Conservation (phyloP, 31 red algal species). For the Pterothamnion heteromorphum region DNA sequence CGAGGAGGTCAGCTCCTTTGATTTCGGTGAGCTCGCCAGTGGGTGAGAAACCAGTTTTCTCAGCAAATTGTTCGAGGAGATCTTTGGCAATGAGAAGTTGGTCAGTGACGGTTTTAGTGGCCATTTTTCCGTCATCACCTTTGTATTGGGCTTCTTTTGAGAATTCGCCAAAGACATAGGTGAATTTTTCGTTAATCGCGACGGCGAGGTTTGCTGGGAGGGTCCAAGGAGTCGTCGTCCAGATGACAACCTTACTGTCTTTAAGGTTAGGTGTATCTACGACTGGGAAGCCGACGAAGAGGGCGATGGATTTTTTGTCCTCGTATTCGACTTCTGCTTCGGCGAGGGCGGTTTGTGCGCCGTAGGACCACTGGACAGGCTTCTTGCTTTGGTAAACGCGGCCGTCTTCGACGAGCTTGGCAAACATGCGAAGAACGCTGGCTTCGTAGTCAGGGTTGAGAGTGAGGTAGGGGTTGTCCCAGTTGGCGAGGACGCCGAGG, state of each 20-base stretch:
- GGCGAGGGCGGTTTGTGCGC: slow-evolving; percentile 82
- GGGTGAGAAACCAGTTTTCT: background rate
- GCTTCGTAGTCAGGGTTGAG: slow-evolving; percentile 91
- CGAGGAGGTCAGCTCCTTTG: background rate
- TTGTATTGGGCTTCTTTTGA: no score
- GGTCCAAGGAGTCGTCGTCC: slow-evolving; percentile 99
- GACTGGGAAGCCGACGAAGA: slow-evolving; percentile 34
- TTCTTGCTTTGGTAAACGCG: slow-evolving; percentile 93
- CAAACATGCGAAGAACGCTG: slow-evolving; percentile 90
- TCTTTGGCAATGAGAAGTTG: background rate
- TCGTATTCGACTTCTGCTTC: slow-evolving; percentile 98
- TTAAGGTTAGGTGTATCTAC: slow-evolving; percentile 18
- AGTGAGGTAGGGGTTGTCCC: slow-evolving; percentile 94
- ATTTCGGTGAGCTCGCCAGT: background rate
- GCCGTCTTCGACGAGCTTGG: slow-evolving; percentile 78
- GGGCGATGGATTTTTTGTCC: slow-evolving; percentile 83
- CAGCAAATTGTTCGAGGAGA: background rate
- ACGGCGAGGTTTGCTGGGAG: slow-evolving; percentile 95
- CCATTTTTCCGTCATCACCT: no score
- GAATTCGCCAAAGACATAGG: slow-evolving; percentile 74
- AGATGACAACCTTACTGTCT: slow-evolving; percentile 64
- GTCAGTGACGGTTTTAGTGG: no score
- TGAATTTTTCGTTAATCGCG: slow-evolving; percentile 71
- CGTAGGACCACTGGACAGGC: slow-evolving; percentile 97
- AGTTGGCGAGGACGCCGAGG: slow-evolving; percentile 89